Evolutionary conservation across 2,329 filamentous ascomycete genomes (phyloP), one percentile per base, ranked within the genome.

Genomic region (Ceratocystis smalleyi): DNA sequence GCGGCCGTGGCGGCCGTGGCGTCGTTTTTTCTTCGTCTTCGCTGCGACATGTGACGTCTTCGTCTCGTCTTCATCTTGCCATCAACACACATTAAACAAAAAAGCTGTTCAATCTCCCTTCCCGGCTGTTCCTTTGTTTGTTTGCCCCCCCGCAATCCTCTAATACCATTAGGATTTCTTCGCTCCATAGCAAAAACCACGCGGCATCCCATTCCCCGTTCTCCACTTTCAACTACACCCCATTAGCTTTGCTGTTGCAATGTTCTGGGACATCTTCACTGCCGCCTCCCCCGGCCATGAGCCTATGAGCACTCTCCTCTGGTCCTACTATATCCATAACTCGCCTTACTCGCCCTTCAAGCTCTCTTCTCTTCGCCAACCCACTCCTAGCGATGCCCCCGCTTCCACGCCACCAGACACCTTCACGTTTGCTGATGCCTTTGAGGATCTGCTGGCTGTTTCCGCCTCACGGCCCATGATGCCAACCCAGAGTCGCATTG

Each of bases 371-470:
- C 73, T 82, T 6, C 75, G 72, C 6, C 79, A 77, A 66, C 81
- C 81, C 1, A 69, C 73, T 0, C 80, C 80, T 0, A 74, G 70
- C 6, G 78, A 79, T 67, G 72, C 75, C 1, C 74, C 77, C 7
- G 66, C 71, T 3, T 72, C 73, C 55, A 67, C 73, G 40, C 74
- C 77, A 64, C 59, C 71, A 12, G 70, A 69, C 47, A 69, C 73
- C 5, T 81, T 81, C 69, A 80, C 78, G 7, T 83, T 81, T 68
- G 74, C 78, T 40, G 80, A 83, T 68, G 81, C 81, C 59, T 83
- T 83, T 67, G 81, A 83, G 68, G 81, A 83, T 67, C 75, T 84
- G 17, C 73, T 83, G 12, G 72, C 73, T n/a, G 75, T 76, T 19
- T 75, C 75, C n/a, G 74, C 75, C 15, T 76, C 76, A 3, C 72